phyloP scores from a whole-genome alignment of 1,139 yeast species.

The Geotrichum citri-aurantii region DNA sequence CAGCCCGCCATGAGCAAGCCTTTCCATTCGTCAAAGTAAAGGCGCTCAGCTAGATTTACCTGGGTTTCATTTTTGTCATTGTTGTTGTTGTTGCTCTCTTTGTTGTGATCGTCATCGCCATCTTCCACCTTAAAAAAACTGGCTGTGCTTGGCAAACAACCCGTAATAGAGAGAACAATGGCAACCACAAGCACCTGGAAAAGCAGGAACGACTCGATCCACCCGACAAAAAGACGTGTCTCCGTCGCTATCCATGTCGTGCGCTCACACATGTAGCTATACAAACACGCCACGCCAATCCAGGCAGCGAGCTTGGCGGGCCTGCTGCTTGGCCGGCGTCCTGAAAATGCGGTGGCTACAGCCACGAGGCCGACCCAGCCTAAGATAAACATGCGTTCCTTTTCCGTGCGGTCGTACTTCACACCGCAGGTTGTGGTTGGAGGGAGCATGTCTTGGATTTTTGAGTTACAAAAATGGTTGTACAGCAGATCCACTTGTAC shows the following conservation, averaged over 20 bases:
- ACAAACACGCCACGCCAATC: background rate
- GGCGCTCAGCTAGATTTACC: background rate
- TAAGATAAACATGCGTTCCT: background rate
- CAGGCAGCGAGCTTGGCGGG: background rate
- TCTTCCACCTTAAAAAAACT: background rate
- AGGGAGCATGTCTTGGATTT: background rate
- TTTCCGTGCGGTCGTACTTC: background rate
- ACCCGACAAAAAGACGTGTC: background rate
- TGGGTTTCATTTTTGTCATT: background rate
- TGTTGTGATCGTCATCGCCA: background rate
- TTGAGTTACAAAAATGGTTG: conserved; percentile 10
- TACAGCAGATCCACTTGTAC: conserved; percentile 2
- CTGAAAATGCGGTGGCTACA: background rate
- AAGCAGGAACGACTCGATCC: background rate
- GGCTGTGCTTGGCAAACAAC: background rate
- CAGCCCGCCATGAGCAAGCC: conserved; percentile 3
- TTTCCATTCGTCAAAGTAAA: conserved; percentile 1
- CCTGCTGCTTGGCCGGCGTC: background rate
- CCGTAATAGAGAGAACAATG: background rate
- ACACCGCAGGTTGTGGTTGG: conserved; percentile 6
- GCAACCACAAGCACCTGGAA: background rate
- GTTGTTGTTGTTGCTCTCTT: background rate
- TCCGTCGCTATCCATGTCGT: background rate
- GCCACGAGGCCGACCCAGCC: background rate
- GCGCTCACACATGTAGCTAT: background rate